Base-by-base conservation (phyloP, 129 eudicot species). In the Saussurea involucrata region DNA sequence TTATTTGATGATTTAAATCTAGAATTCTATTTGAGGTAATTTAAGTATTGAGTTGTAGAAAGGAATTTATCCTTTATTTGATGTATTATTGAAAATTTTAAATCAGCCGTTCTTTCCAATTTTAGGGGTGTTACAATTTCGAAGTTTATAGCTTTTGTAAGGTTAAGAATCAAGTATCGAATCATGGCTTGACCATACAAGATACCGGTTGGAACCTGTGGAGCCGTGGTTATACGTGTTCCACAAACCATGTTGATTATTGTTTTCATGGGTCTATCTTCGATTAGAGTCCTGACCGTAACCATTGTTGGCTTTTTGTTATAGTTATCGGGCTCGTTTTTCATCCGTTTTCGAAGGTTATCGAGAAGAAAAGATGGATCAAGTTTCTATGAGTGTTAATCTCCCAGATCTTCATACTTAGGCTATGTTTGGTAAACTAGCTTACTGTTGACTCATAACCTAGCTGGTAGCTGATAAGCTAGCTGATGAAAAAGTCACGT, bases 81-180 rank as follows among this genome's bases (percentile, higher is more conserved):
- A n/a, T n/a, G n/a, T n/a, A n/a, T n/a, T n/a, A n/a, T n/a, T n/a
- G n/a, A n/a, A n/a, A n/a, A n/a, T n/a, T n/a, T n/a, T n/a, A n/a
- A n/a, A n/a, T n/a, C n/a, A n/a, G n/a, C n/a, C n/a, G n/a, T n/a
- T n/a, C n/a, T n/a, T n/a, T n/a, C n/a, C n/a, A n/a, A n/a, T n/a
- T n/a, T n/a, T n/a, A n/a, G n/a, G n/a, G n/a, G n/a, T n/a, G n/a
- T n/a, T n/a, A n/a, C n/a, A n/a, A n/a, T n/a, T n/a, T n/a, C n/a
- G 85, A 90, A 90, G 73, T 90, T 90, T 71, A 53, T 87, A 44
- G 88, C 87, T 1, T 87, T 87, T 31, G 76, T 87, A 13, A 78
- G 81, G 85, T 73, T 90, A 32, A 87, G 92, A 22, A 71, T 85
- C 27, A 77, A 81, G 29, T 46, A 72, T 27, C 90, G 88, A 10